Evolutionary conservation across 1,284 basidiomycete genomes (phyloP), one percentile per base, ranked within the genome.

Genomic region (Dichomitus squalens): DNA sequence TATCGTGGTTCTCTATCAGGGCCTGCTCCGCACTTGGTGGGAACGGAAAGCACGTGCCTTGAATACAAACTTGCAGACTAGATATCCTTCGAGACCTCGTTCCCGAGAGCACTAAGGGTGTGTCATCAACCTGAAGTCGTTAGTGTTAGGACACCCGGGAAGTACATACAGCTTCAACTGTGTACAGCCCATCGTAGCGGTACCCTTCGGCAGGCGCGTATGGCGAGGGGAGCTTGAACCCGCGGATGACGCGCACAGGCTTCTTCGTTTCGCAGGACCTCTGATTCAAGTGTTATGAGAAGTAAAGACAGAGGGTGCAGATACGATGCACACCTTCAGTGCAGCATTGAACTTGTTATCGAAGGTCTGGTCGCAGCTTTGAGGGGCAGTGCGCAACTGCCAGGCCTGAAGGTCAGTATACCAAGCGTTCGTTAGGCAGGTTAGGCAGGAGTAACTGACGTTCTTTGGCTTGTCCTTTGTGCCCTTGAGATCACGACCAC

Each of bases 121-220:
- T 11, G 36, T 8, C 18, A 12, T 47, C n/a, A 47, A 21, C 12
- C 3, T 14, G 8, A 12, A 4, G 20, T 6, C 2, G 11, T 5
- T 2, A 18, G 20, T 18, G 7, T 2, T 47, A 4, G 3, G 5
- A 47, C 8, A 12, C 44, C 21, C 16, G 23, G 1, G 2, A 3
- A 14, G 20, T 16, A 25, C 57, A 23, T 71, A 85, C 88, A 76
- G 85, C 85, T 71, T 88, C 87, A 7, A 92, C 88, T 2, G 70
- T 75, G 68, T 95, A 95, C 27, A 95, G 76, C 0, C 93, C 93
- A 64, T 93, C 88, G 68, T 95, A 95, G 9, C 92, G 86, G 67
- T 93, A 95, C 16, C 90, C 90, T 77, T 90, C 85, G 25, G 73
- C 77, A 11, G 90, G 91, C 9, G 87, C 89, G 64, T 85, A 93